A percentile compares a stretch with the other conserved stretches of the same genome.
phyloP scores from a whole-genome alignment of 345 rosid species.

The Laguncularia racemosa region DNA sequence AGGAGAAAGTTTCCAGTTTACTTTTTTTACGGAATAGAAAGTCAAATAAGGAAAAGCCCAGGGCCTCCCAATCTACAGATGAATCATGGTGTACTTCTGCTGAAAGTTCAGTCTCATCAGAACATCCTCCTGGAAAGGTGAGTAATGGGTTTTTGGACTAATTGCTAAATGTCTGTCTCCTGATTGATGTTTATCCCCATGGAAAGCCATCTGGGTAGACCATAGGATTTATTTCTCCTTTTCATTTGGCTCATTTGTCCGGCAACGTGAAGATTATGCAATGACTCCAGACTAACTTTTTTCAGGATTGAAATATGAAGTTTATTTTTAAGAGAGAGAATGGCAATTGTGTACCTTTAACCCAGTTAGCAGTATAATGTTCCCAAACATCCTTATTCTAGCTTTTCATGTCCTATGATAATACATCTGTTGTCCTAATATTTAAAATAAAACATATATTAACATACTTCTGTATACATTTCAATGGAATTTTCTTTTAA shows the following conservation, averaged over 20 bases:
- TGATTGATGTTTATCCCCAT: neutral
- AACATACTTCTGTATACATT: constrained; percentile 1
- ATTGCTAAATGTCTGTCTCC: neutral
- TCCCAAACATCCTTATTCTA: too few relatives aligned
- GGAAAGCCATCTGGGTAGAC: too few relatives aligned
- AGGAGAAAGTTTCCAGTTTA: constrained; percentile 66
- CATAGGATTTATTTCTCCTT: too few relatives aligned
- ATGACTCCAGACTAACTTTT: too few relatives aligned
- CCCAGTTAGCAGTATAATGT: too few relatives aligned
- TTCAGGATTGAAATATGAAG: too few relatives aligned
- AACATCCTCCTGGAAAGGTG: constrained; percentile 22
- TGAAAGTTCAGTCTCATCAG: constrained; percentile 26
- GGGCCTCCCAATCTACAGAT: constrained; percentile 25
- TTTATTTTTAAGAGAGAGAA: too few relatives aligned
- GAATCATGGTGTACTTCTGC: constrained; percentile 24
- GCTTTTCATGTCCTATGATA: too few relatives aligned
- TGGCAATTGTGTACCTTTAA: too few relatives aligned
- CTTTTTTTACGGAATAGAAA: constrained; percentile 73
- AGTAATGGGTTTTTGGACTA: constrained; percentile 23
- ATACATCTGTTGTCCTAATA: too few relatives aligned
- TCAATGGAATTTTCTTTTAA: neutral
- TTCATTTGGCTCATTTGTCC: too few relatives aligned
- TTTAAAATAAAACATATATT: neutral
- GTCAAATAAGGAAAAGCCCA: constrained; percentile 42
- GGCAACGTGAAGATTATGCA: too few relatives aligned